phyloP scores from a whole-genome alignment of 108 stramenopile genomes.

The Cylindrotheca closterium region DNA sequence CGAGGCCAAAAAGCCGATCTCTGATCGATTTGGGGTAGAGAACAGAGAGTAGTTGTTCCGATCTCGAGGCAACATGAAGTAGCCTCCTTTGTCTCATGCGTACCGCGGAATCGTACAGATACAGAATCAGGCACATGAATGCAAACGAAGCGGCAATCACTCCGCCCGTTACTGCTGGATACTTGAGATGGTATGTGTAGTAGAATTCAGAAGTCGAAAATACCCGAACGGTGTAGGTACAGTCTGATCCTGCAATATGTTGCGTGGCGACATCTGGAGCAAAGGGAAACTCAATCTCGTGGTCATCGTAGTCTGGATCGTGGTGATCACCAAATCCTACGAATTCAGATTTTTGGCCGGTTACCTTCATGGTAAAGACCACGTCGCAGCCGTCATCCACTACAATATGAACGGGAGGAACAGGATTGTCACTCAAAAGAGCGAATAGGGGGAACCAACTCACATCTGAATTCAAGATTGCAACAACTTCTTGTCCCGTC shows the following conservation, averaged over 20 bases:
- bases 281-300: not conserved
- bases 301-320: constrained; percentile 1
- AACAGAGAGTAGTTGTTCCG: constrained; percentile 40
- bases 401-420: constrained; percentile 5
- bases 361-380: not conserved
- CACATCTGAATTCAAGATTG: constrained; percentile 5
- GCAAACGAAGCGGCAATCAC: constrained; percentile 41
- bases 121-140: constrained; percentile 36
- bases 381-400: constrained; percentile 3
- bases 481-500: constrained; percentile 13
- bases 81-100: constrained; percentile 39
- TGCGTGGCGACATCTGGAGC: constrained; percentile 27
- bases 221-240: constrained; percentile 20
- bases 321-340: constrained; percentile 12
- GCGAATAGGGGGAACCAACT: constrained; percentile 11
- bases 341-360: not conserved
- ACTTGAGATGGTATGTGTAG: constrained; percentile 29
- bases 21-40: constrained; percentile 54
- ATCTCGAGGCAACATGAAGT: constrained; percentile 25
- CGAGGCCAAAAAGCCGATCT: constrained; percentile 41
- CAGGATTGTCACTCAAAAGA: not conserved
- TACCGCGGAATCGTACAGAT: constrained; percentile 49
- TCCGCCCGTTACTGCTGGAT: constrained; percentile 19
- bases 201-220: constrained; percentile 50
- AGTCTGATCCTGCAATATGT: constrained; percentile 10